Base-by-base conservation (phyloP, 2,329 filamentous ascomycete genomes). In the Pyrenophora tritici-repentis region DNA sequence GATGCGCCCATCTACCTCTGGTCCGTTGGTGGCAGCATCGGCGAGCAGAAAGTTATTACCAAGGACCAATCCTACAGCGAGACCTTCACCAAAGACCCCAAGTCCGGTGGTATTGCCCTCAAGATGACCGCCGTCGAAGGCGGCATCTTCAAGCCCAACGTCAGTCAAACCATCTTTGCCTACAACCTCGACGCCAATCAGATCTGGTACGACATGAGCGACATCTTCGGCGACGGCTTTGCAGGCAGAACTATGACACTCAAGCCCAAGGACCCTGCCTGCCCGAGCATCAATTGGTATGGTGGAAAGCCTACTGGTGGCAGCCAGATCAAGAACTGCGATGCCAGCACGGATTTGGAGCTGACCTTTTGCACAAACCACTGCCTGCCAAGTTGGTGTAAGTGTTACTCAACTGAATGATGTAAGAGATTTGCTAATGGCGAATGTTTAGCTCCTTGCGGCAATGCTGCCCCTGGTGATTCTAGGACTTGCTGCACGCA, bases 351-450 rank as follows among this genome's bases (percentile, higher is more conserved):
- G 5, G 56, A 69, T 47, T 33, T 70, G 35, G 61, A 65, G 41
- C 37, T 70, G 45, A 63, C 61, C 3, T 63, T 71, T 20, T 70
- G 67, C 42, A 67, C 60, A 2, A 55, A 53, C 1, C 50, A 63
- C 50, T 71, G 68, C 42, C 58, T 71, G 59, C 68, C 67, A 10
- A 62, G 59, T 40, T 71, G 68, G 67, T 66, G 65, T 66, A 57
- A 56, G 63, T 62, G 4, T 5, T 6, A 22, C 9, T 12, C 18
- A 4, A 4, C 22, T 22, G 14, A n/a, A 20, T 5, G 12, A 3
- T 16, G 7, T 16, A 22, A 14, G 20, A 9, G 13, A 31, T 35
- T 31, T 36, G 17, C 29, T 41, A 12, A 41, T 24, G 14, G 1
- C 14, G 2, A 10, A 12, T 26, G 12, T 17, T 6, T 39, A 63